These are phyloP conservation scores for Ananas comosus DNA, from an alignment of 176 grass and related monocot genomes.

Conservation along the genomic window DNA sequence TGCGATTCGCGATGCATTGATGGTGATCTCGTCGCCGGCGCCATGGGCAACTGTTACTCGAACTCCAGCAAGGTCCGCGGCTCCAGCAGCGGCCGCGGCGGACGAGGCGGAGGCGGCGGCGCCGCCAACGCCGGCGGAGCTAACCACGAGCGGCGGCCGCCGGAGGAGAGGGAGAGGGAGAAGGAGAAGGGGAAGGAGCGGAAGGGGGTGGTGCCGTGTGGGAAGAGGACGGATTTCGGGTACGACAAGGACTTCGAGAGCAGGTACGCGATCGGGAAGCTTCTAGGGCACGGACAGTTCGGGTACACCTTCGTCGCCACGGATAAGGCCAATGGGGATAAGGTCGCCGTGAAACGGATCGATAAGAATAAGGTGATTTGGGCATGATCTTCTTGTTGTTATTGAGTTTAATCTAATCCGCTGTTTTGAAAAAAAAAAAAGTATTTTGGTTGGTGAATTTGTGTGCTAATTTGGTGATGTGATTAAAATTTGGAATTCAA, in stretches of 20 bases:
- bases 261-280: constrained; percentile 62
- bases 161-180: background rate
- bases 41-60: constrained; percentile 15
- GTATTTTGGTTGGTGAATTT: too few species aligned
- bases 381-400: background rate
- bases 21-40: constrained; percentile 8
- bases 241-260: constrained; percentile 73
- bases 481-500: too few species aligned
- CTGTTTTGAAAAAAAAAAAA: too few species aligned
- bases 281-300: constrained; percentile 76
- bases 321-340: constrained; percentile 45
- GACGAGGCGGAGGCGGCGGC: background rate
- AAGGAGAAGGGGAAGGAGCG: constrained; percentile 11
- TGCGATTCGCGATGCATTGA: constrained; percentile 2
- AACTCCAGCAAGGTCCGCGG: background rate
- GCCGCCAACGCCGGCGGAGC: background rate
- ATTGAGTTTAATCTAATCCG: too few species aligned
- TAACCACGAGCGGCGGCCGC: background rate
- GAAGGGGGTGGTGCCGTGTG: constrained; percentile 36
- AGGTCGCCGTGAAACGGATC: constrained; percentile 84
- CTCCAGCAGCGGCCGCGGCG: background rate
- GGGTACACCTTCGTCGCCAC: constrained; percentile 74
- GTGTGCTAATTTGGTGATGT: too few species aligned
- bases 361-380: constrained; percentile 71
- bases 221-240: constrained; percentile 79